phyloP scores from a whole-genome alignment of 2,329 filamentous ascomycete genomes.

The Clarireedia homoeocarpa region DNA sequence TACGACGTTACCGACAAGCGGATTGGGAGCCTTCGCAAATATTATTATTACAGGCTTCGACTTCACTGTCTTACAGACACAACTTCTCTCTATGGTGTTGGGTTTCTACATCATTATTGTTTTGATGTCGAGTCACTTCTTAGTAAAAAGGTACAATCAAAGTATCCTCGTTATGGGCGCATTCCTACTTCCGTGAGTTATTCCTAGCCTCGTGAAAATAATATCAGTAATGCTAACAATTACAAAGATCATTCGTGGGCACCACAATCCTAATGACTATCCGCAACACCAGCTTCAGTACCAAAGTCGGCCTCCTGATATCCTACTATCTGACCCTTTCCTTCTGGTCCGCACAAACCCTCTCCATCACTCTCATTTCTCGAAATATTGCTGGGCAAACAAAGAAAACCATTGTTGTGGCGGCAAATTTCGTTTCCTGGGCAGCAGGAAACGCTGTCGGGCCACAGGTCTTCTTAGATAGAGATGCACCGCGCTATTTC shows the following conservation, averaged over 20 bases:
- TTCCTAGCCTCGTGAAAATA: too few species aligned
- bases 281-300: slow-evolving; percentile 45
- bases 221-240: not conserved
- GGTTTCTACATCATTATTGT: slow-evolving; percentile 68
- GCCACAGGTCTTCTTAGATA: slow-evolving; percentile 43
- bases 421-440: slow-evolving; percentile 51
- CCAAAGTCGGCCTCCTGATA: slow-evolving; percentile 60
- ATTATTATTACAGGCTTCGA: slow-evolving; percentile 66
- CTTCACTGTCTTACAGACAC: slow-evolving; percentile 59
- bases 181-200: slow-evolving; percentile 55
- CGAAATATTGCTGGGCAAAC: slow-evolving; percentile 52
- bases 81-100: slow-evolving; percentile 67
- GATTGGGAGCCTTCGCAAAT: slow-evolving; percentile 65
- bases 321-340: slow-evolving; percentile 70
- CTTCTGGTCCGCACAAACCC: slow-evolving; percentile 68
- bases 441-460: slow-evolving; percentile 48
- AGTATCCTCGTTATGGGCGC: slow-evolving; percentile 59
- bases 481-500: slow-evolving; percentile 43
- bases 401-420: slow-evolving; percentile 48
- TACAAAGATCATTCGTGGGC: slow-evolving; percentile 54
- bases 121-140: slow-evolving; percentile 55
- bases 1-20: slow-evolving; percentile 66
- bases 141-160: slow-evolving; percentile 62
- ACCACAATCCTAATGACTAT: slow-evolving; percentile 67
- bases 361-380: slow-evolving; percentile 54